phyloP scores from a whole-genome alignment of 2,329 filamentous ascomycete genomes.

The Madurella mycetomatis region DNA sequence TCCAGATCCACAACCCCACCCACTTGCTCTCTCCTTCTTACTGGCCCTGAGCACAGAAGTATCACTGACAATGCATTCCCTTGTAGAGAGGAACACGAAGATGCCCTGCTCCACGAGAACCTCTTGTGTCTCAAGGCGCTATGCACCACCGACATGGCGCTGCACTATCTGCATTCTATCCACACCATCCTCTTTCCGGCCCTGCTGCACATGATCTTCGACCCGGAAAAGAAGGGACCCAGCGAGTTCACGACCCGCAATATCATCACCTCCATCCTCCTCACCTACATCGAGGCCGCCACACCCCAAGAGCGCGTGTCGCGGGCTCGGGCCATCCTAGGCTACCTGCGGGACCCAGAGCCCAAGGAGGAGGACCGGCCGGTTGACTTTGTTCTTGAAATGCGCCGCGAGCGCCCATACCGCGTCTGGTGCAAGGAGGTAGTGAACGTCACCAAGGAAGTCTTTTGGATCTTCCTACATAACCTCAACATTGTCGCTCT shows the following conservation, averaged over 20 bases:
- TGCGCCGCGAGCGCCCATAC: slow-evolving; percentile 83
- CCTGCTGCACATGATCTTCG: slow-evolving; percentile 83
- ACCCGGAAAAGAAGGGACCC: slow-evolving; percentile 96
- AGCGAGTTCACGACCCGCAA: slow-evolving; percentile 93
- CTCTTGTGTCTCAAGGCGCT: slow-evolving; percentile 90
- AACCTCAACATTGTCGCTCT: slow-evolving; percentile 81
- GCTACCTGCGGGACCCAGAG: slow-evolving; percentile 74
- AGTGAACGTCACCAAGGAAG: slow-evolving; percentile 89
- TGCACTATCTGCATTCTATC: slow-evolving; percentile 75
- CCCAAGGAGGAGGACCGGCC: slow-evolving; percentile 72
- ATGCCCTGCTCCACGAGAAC: slow-evolving; percentile 85
- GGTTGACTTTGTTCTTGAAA: slow-evolving; percentile 81
- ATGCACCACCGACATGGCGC: slow-evolving; percentile 82
- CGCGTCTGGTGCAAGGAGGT: slow-evolving; percentile 92
- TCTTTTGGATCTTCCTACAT: slow-evolving; percentile 99
- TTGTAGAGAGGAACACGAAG: slow-evolving; percentile 85
- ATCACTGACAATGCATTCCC: slow-evolving; percentile 19
- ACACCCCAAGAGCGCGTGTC: slow-evolving; percentile 56
- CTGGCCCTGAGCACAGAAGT: neutral
- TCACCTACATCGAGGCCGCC: slow-evolving; percentile 77
- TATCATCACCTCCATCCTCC: slow-evolving; percentile 83
- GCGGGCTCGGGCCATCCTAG: slow-evolving; percentile 69
- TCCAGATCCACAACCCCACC: neutral
- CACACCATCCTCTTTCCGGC: slow-evolving; percentile 80
- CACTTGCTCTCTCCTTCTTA: neutral